Evolutionary conservation across 371 early-diverging fungal species (phyloP).

Genomic region (Mucor racemosus): DNA sequence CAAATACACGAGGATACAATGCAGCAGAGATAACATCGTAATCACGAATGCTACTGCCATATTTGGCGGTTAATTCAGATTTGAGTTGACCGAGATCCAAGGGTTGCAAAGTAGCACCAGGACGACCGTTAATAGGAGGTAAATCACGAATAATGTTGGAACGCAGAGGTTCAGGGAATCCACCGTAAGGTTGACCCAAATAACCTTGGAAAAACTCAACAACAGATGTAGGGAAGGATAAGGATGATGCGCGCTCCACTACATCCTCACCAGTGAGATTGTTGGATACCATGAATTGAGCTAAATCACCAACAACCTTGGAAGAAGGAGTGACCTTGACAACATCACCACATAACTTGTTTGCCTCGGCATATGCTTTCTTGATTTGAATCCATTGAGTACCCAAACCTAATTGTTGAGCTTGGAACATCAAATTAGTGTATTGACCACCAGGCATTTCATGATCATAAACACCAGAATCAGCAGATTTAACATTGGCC

Average conservation of each 20-base stretch:
- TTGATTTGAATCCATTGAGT: constrained; percentile 93
- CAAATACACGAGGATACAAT: constrained; percentile 93
- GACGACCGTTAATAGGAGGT: constrained; percentile 82
- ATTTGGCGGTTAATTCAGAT: constrained; percentile 75
- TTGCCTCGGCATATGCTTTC: constrained; percentile 88
- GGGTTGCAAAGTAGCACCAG: constrained; percentile 82
- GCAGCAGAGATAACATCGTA: constrained; percentile 89
- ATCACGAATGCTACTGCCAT: constrained; percentile 76
- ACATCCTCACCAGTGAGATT: constrained; percentile 77
- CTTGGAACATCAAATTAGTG: constrained; percentile 97
- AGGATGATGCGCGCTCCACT: constrained; percentile 68
- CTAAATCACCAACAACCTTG: constrained; percentile 97
- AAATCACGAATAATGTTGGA: constrained; percentile 78
- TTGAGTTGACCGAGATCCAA: constrained; percentile 80
- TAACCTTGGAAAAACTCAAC: constrained; percentile 96
- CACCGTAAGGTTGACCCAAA: constrained; percentile 92
- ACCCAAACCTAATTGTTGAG: constrained; percentile 90
- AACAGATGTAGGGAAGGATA: constrained; percentile 93
- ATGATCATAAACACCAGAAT: constrained; percentile 91
- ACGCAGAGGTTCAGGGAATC: constrained; percentile 92
- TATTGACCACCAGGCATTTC: constrained; percentile 98
- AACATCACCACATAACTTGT: constrained; percentile 91
- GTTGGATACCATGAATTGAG: constrained; percentile 96
- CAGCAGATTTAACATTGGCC: constrained; percentile 83
- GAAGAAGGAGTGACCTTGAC: constrained; percentile 97